phyloP scores from a whole-genome alignment of 129 eudicot species.

The Flaveria trinervia region DNA sequence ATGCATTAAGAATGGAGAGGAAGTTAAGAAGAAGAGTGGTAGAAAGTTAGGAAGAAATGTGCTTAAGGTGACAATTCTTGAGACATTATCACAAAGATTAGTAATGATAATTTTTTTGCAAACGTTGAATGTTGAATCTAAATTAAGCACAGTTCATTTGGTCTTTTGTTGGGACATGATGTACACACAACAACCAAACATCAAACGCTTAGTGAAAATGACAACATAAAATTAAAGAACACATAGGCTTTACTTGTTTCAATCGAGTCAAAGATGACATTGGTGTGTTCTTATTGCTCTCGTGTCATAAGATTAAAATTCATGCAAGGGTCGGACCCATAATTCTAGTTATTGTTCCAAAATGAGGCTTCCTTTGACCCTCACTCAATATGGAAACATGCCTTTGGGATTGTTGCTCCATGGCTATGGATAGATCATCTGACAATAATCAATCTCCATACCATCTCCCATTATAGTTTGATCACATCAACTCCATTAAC shows the following conservation, averaged over 20 bases:
- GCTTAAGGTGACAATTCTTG: not conserved
- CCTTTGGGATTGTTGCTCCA: too few species aligned
- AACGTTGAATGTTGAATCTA: not conserved
- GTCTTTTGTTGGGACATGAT: not conserved
- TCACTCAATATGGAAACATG: too few species aligned
- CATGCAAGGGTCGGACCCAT: not conserved
- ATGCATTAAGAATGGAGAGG: not conserved
- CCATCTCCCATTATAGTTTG: too few species aligned
- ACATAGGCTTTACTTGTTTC: too few species aligned
- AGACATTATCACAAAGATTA: not conserved
- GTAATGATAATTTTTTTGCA: not conserved
- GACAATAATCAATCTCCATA: too few species aligned
- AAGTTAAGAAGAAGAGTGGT: too few species aligned
- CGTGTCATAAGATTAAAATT: not conserved
- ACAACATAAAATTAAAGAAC: not conserved
- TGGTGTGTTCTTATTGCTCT: too few species aligned
- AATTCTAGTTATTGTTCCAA: not conserved
- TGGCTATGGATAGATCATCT: too few species aligned
- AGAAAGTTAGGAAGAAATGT: not conserved
- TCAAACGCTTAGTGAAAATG: not conserved
- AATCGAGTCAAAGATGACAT: too few species aligned
- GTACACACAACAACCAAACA: not conserved
- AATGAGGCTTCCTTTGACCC: too few species aligned
- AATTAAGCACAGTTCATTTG: not conserved
- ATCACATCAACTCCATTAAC: too few species aligned